Evolutionary conservation across 306 rosid genomes (phyloP).

Genomic region (Cucurbita maxima): DNA sequence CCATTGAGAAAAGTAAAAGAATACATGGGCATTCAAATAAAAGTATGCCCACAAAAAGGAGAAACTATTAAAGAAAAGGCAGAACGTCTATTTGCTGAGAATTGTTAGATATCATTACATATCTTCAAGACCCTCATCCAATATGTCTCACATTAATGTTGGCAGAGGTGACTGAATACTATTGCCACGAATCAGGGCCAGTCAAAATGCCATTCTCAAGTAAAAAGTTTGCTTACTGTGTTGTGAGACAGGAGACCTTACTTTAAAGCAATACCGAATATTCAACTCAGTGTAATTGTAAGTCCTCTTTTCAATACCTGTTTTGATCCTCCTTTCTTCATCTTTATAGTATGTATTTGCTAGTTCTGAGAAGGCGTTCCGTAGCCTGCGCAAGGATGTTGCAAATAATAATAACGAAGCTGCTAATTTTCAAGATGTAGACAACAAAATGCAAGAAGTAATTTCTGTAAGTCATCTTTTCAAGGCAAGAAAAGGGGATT

Average conservation of each 20-base stretch:
- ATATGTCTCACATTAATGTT: background rate
- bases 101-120: background rate
- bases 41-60: too few species aligned
- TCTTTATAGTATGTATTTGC: conserved; percentile 54
- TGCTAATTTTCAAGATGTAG: background rate
- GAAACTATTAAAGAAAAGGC: too few species aligned
- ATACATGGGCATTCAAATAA: too few species aligned
- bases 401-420: background rate
- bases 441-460: background rate
- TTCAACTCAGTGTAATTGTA: conserved; percentile 42
- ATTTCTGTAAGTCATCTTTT: too few species aligned
- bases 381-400: conserved; percentile 37
- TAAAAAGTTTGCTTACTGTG: background rate
- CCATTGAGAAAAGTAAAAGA: too few species aligned
- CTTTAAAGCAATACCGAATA: conserved; percentile 85
- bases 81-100: background rate
- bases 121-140: background rate
- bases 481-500: conserved; percentile 16
- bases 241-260: conserved; percentile 15
- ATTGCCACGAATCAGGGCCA: background rate
- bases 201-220: background rate
- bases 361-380: conserved; percentile 49
- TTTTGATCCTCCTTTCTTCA: conserved; percentile 70
- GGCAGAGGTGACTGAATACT: background rate
- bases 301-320: conserved; percentile 66